Evolutionary conservation across 1,284 basidiomycete species (phyloP), one percentile per base, ranked within the genome.

Genomic region (Cutaneotrichosporon sp.): DNA sequence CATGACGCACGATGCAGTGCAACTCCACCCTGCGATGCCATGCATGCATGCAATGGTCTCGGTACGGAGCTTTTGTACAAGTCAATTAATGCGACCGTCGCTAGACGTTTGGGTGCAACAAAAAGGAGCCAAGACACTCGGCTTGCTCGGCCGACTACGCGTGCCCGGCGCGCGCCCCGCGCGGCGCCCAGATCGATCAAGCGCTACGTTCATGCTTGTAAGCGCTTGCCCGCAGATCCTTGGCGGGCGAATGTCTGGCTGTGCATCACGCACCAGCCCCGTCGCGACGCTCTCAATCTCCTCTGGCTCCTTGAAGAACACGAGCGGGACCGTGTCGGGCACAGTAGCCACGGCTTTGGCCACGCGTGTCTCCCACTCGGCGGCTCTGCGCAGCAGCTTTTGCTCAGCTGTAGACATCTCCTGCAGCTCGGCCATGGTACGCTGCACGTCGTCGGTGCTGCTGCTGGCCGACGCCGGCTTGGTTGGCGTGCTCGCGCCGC

Each of bases 351-450:
- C 49, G 10, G 65, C 64, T 22, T 48, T 51, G 15, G 40, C 55
- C 41, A 64, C 54, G 35, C 68, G 56, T 17, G 51, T 46, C 41
- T 63, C 60, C 72, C 68, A 72, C 50, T 59, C 52, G 18, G 60
- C 60, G 8, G 67, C 70, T 20, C 61, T 54, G 36, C 55, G 57
- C 41, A 70, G 52, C 13, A 69, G 55, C 63, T 71, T 74, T 46
- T 64, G 60, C 62, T 68, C 67, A 10, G 58, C 59, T 2, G 63
- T 57, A 1, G 62, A 56, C 2, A 70, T 58, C 10, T 56, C 54
- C 44, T 61, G 46, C 14, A 68, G 30, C 38, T 66, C 65, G 14
- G 62, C 59, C 23, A 59, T 57, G 2, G 55, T 58, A 9, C 22
- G 34, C 17, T 52, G 36, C 13, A 37, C 30, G 17, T 54, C 35